phyloP scores from a whole-genome alignment of 257 asterid genomes.

The Salvia miltiorrhiza region DNA sequence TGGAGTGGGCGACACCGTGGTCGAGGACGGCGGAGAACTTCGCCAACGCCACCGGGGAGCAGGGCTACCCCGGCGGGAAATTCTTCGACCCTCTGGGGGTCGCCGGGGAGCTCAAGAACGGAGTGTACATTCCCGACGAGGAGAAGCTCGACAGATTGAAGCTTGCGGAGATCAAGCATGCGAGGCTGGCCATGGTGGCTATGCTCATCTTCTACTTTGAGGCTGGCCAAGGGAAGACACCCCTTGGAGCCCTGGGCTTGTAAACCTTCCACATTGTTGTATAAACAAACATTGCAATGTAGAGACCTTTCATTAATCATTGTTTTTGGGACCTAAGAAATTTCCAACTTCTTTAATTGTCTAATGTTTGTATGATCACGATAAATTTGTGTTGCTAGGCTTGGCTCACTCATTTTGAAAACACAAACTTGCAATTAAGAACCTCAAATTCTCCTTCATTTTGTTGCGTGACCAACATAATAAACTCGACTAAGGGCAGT shows the following conservation, averaged over 20 bases:
- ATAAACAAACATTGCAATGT: slow-evolving; percentile 24
- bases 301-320: neutral
- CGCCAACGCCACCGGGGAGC: slow-evolving; percentile 83
- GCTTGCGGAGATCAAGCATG: slow-evolving; percentile 96
- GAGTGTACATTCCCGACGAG: slow-evolving; percentile 63
- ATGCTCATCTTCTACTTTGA: slow-evolving; percentile 92
- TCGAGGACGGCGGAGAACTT: slow-evolving; percentile 81
- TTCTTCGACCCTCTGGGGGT: slow-evolving; percentile 78
- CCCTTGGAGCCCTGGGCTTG: slow-evolving; percentile 95
- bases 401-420: too few species aligned
- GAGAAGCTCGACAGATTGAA: slow-evolving; percentile 94
- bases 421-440: too few species aligned
- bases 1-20: slow-evolving; percentile 99
- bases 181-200: slow-evolving; percentile 93
- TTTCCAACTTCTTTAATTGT: neutral
- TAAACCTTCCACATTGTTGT: slow-evolving; percentile 30
- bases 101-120: slow-evolving; percentile 63
- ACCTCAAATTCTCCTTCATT: too few species aligned
- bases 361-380: neutral
- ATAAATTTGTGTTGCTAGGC: too few species aligned
- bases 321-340: neutral
- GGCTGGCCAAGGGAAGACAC: slow-evolving; percentile 97
- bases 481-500: too few species aligned
- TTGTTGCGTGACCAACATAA: too few species aligned
- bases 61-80: slow-evolving; percentile 94